Evolutionary conservation across 78 protist species (phyloP).

Genomic region (slime mould (Dictyostelium discoideum)): DNA sequence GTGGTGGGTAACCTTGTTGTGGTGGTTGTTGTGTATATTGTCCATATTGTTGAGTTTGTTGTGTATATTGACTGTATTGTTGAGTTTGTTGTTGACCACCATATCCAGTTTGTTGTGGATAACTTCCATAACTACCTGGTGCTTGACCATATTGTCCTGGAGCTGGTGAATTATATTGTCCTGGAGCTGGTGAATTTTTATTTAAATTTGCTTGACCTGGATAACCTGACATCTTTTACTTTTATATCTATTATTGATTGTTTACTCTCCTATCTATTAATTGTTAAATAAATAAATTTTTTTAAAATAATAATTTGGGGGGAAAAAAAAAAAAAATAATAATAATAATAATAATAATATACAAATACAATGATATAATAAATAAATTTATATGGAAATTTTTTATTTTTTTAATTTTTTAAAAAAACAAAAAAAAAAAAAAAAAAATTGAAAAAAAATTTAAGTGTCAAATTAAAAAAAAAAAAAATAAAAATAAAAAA

Average conservation of each 20-base stretch:
- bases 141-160: conserved; percentile 63
- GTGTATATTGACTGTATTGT: conserved; percentile 19
- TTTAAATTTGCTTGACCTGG: conserved; percentile 28
- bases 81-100: conserved; percentile 27
- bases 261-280: no score
- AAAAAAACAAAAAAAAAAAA: neutral
- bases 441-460: neutral
- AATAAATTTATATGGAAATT: neutral
- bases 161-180: conserved; percentile 2
- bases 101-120: neutral
- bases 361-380: neutral
- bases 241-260: neutral
- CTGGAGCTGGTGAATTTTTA: neutral
- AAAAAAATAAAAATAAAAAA: neutral
- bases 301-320: no score
- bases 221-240: conserved; percentile 24
- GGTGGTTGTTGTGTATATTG: neutral
- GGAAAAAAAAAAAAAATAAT: neutral
- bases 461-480: neutral
- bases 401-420: neutral
- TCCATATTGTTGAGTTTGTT: neutral
- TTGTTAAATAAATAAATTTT: no score
- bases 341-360: neutral
- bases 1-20: neutral
- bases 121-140: neutral